A percentile compares a stretch with the other conserved stretches of the same genome.
These are phyloP conservation scores for Tricholoma flavovirens DNA, from an alignment of 768 basidiomycete species.

Conservation along the genomic window DNA sequence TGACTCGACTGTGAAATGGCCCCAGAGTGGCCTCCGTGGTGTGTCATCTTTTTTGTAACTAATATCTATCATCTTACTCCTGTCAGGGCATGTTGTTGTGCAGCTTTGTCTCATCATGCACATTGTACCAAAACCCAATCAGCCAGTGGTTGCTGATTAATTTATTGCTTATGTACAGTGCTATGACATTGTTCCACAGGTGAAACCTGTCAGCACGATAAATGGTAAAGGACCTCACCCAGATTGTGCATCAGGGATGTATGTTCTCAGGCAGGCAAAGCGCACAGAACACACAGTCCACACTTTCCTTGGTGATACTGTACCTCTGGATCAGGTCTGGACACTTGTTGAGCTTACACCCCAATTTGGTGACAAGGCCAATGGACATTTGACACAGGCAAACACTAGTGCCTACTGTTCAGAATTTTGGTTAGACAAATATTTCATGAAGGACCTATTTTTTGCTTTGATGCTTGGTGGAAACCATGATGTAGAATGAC, in stretches of 20 bases:
- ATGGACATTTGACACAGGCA: neutral
- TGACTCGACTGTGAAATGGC: conserved; percentile 3
- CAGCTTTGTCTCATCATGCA: neutral
- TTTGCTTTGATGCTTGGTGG: conserved; percentile 6
- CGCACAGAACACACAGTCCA: neutral
- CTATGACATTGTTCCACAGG: conserved; percentile 5
- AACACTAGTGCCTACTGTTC: conserved; percentile 1
- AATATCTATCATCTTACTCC: neutral
- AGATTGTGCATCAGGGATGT: neutral
- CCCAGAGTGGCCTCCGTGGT: conserved; percentile 16
- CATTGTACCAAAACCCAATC: neutral
- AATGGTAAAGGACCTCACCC: neutral
- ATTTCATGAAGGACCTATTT: conserved; percentile 25
- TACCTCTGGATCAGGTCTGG: neutral
- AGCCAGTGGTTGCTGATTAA: neutral
- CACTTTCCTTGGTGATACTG: neutral
- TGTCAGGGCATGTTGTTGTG: conserved; percentile 1
- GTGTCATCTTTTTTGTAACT: neutral
- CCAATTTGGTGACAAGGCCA: neutral
- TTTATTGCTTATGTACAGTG: conserved; percentile 5
- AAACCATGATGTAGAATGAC: neutral
- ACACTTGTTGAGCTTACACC: neutral
- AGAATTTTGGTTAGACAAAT: conserved; percentile 24
- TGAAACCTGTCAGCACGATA: conserved; percentile 3
- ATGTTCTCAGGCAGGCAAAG: neutral